Evolutionary conservation across 345 rosid genomes (phyloP).

Genomic region (Murraya paniculata): DNA sequence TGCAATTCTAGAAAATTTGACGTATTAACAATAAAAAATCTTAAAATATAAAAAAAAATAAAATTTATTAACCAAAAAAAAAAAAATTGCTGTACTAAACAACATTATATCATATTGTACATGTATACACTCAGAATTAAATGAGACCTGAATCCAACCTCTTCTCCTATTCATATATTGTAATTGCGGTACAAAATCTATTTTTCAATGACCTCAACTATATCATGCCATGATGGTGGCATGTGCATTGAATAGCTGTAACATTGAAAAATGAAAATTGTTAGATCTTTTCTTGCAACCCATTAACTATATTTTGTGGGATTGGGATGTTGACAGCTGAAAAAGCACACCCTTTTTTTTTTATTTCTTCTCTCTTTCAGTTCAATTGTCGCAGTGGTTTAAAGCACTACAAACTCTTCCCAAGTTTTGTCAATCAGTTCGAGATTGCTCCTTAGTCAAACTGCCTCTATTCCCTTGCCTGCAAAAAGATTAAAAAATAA

Average conservation of each 20-base stretch:
- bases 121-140: no score
- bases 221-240: not conserved
- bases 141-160: no score
- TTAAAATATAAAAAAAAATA: no score
- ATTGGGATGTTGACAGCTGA: slow-evolving; percentile 1
- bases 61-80: no score
- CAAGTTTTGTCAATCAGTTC: not conserved
- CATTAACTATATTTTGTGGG: no score
- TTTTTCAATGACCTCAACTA: not conserved
- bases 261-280: not conserved
- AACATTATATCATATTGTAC: no score
- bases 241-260: not conserved
- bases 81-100: no score
- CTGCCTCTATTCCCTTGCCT: not conserved
- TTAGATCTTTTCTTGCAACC: not conserved
- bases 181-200: not conserved
- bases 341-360: not conserved
- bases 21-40: no score
- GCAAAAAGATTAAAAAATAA: not conserved
- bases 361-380: not conserved
- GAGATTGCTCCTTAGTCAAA: not conserved
- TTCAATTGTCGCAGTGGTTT: not conserved
- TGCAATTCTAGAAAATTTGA: no score
- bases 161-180: not conserved
- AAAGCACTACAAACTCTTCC: not conserved